A percentile compares a stretch with the other conserved stretches of the same genome.
Conservation (phyloP, 345 rosid species). For the Triadica sebifera region DNA sequence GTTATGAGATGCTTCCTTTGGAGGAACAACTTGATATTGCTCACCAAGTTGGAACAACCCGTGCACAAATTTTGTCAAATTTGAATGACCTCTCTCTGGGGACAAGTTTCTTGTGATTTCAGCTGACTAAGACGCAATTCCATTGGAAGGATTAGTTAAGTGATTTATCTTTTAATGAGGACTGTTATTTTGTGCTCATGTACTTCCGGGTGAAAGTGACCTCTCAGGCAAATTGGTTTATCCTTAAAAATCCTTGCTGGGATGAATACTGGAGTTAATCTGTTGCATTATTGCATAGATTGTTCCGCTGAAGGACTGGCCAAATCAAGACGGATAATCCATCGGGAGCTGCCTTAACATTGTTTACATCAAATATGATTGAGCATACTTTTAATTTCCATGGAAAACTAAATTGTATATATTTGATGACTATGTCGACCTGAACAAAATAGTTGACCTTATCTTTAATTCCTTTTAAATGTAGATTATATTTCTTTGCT, state of each 20-base stretch:
- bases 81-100: slow-evolving; percentile 79
- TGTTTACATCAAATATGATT: background rate
- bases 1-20: slow-evolving; percentile 86
- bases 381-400: background rate
- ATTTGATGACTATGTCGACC: too few relatives aligned
- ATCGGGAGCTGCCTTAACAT: background rate
- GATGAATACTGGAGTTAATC: background rate
- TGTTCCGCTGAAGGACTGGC: background rate
- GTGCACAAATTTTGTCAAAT: slow-evolving; percentile 72
- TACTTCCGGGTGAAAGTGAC: background rate
- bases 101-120: slow-evolving; percentile 77
- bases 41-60: slow-evolving; percentile 79
- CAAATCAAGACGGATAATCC: background rate
- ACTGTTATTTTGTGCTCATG: background rate
- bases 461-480: background rate
- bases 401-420: background rate
- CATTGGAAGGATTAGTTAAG: background rate
- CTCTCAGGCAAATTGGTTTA: background rate
- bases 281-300: background rate
- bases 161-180: background rate
- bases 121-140: slow-evolving; percentile 4
- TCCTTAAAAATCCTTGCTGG: background rate
- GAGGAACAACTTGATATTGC: slow-evolving; percentile 90
- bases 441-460: background rate
- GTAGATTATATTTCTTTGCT: background rate